These are phyloP conservation scores for Arctostaphylos glauca DNA, from an alignment of 148 eudicot species.

Conservation along the genomic window DNA sequence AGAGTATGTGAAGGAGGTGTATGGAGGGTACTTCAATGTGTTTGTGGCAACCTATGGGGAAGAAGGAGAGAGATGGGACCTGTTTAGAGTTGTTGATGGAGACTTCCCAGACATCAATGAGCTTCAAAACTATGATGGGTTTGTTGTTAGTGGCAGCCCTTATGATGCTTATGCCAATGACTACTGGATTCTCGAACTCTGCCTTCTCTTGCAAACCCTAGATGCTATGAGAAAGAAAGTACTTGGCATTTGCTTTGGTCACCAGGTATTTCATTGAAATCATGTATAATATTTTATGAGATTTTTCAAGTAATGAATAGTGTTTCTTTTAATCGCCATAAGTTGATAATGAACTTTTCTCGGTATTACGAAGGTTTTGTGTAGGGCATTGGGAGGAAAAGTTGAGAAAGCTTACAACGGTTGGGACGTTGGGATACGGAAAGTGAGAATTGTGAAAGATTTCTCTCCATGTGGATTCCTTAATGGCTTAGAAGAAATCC, in stretches of 20 bases:
- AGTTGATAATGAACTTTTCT: background rate
- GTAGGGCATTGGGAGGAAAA: conserved; percentile 77
- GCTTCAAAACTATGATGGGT: conserved; percentile 57
- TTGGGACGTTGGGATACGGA: conserved; percentile 74
- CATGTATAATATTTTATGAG: too few species aligned
- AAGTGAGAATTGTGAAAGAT: conserved; percentile 41
- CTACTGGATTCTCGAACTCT: conserved; percentile 62
- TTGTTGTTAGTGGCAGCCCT: conserved; percentile 75
- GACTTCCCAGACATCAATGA: conserved; percentile 53
- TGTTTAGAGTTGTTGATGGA: conserved; percentile 64
- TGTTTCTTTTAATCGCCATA: too few species aligned
- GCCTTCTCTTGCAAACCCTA: conserved; percentile 47
- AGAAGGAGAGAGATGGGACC: conserved; percentile 69
- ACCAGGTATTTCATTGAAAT: conserved; percentile 37
- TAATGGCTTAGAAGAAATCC: conserved; percentile 28
- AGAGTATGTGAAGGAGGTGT: conserved; percentile 53
- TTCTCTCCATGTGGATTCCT: conserved; percentile 26
- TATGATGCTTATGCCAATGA: conserved; percentile 68
- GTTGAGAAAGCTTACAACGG: conserved; percentile 54
- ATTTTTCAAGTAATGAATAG: too few species aligned
- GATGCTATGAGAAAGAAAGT: conserved; percentile 53
- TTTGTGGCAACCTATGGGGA: conserved; percentile 56
- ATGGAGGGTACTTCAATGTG: conserved; percentile 70
- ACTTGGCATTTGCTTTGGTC: conserved; percentile 84
- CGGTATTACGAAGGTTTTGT: conserved; percentile 30